phyloP scores from a whole-genome alignment of 495 filamentous ascomycete species.

The Massariosphaeria phaeospora region DNA sequence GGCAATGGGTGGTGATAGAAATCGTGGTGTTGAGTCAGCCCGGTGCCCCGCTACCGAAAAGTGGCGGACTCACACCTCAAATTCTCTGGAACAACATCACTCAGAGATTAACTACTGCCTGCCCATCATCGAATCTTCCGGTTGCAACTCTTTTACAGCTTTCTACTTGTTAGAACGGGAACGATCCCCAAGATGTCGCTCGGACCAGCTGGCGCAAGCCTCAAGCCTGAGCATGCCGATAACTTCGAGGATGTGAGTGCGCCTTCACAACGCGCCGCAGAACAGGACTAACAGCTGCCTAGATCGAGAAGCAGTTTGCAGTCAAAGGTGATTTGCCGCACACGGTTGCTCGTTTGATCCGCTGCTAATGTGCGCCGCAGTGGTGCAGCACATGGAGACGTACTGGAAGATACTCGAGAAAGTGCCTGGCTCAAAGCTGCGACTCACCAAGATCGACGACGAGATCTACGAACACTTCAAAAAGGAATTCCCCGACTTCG shows the following conservation, averaged over 20 bases:
- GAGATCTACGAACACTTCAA: slow-evolving; percentile 88
- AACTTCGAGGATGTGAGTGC: slow-evolving; percentile 72
- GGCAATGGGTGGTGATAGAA: slow-evolving; percentile 9
- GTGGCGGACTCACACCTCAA: too few relatives aligned
- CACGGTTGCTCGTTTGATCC: too few relatives aligned
- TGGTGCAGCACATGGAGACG: slow-evolving; percentile 89
- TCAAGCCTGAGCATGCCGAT: slow-evolving; percentile 65
- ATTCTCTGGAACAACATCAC: too few relatives aligned
- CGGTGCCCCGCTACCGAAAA: slow-evolving; percentile 12
- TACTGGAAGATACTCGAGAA: slow-evolving; percentile 96
- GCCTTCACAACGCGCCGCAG: slow-evolving; percentile 2
- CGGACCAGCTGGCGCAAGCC: slow-evolving; percentile 41
- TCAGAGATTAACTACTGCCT: too few relatives aligned
- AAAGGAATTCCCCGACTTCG: slow-evolving; percentile 85
- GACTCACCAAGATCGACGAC: slow-evolving; percentile 88
- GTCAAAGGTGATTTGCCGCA: slow-evolving; percentile 74
- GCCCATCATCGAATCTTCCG: too few relatives aligned
- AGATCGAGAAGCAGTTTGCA: slow-evolving; percentile 99
- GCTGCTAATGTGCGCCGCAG: slow-evolving; percentile 42
- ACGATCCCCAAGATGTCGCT: slow-evolving; percentile 51
- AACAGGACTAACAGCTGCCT: not conserved
- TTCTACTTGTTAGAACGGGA: too few relatives aligned
- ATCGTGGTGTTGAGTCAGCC: slow-evolving; percentile 31
- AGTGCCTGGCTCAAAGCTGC: slow-evolving; percentile 74
- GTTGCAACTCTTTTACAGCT: too few relatives aligned